These are phyloP conservation scores for Xylaria grammica DNA, from an alignment of 495 filamentous ascomycete species.

Conservation along the genomic window DNA sequence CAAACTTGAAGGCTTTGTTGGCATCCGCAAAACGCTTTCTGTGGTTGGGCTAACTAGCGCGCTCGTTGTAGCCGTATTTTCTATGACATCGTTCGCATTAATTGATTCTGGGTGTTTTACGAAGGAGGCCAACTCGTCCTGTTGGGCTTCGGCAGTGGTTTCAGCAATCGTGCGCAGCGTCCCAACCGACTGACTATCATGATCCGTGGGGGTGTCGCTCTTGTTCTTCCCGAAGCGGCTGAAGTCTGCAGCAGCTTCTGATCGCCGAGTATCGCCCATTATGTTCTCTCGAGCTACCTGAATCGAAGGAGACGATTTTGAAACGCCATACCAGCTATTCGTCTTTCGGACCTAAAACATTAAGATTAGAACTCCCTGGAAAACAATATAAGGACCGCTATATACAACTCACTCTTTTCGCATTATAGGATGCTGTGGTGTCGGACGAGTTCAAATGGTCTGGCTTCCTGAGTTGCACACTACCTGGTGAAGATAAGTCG, in stretches of 20 bases:
- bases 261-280: constrained; percentile 56
- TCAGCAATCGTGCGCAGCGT: constrained; percentile 35
- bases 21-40: constrained; percentile 31
- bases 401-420: constrained; percentile 28
- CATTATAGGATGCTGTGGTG: constrained; percentile 23
- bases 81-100: not conserved
- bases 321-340: constrained; percentile 65
- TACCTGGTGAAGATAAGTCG: constrained; percentile 19
- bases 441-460: constrained; percentile 24
- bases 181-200: constrained; percentile 31
- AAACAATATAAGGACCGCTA: constrained; percentile 6
- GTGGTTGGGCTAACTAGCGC: not conserved
- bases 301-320: constrained; percentile 74
- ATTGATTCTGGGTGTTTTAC: constrained; percentile 13
- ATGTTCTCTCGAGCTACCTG: constrained; percentile 81
- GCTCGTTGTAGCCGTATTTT: not conserved
- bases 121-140: constrained; percentile 33
- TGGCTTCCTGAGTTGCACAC: constrained; percentile 28
- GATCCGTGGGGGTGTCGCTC: constrained; percentile 30
- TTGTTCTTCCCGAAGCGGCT: constrained; percentile 53
- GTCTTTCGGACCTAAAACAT: constrained; percentile 55
- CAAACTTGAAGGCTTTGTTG: constrained; percentile 56
- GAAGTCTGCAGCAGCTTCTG: constrained; percentile 47
- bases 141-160: constrained; percentile 28
- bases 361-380: constrained; percentile 20